Percentiles rank a stretch among this genome's conserved stretches.
Conservation (phyloP, 2,329 filamentous ascomycete genomes). For the Fusarium tricinctum region DNA sequence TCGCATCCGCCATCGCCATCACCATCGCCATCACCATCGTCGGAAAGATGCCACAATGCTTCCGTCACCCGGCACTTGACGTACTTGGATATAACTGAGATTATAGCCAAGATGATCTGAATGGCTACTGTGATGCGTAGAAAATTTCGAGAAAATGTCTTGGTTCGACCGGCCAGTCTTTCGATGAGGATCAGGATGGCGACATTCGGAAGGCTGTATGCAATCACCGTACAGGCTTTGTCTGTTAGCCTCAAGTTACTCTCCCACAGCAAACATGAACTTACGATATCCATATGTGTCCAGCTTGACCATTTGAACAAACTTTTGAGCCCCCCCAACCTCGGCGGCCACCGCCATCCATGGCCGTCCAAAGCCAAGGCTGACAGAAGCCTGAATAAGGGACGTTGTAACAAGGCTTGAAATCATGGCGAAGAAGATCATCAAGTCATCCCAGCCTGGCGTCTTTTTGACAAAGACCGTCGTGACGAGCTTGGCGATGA, state of each 20-base stretch:
- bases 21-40: no score
- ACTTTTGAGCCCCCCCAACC: not conserved
- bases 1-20: slow-evolving; percentile 8
- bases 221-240: slow-evolving; percentile 28
- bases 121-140: slow-evolving; percentile 9
- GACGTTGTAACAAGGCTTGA: not conserved
- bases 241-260: accelerated
- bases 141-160: not conserved
- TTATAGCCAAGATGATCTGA: slow-evolving; percentile 2
- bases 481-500: not conserved
- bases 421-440: not conserved
- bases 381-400: not conserved
- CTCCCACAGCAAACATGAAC: not conserved
- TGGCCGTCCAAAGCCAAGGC: not conserved
- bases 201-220: slow-evolving; percentile 27
- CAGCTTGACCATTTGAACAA: not conserved
- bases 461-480: not conserved
- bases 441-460: not conserved
- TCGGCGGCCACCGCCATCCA: not conserved
- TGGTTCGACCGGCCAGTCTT: slow-evolving; percentile 19
- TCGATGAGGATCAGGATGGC: slow-evolving; percentile 35
- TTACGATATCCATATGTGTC: slow-evolving; percentile 17
- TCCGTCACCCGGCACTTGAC: slow-evolving; percentile 2
- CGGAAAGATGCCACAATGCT: slow-evolving; percentile 7
- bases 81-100: slow-evolving; percentile 18